These are phyloP conservation scores for Elsinoe perseae DNA, from an alignment of 2,329 filamentous ascomycete genomes.

Conservation along the genomic window DNA sequence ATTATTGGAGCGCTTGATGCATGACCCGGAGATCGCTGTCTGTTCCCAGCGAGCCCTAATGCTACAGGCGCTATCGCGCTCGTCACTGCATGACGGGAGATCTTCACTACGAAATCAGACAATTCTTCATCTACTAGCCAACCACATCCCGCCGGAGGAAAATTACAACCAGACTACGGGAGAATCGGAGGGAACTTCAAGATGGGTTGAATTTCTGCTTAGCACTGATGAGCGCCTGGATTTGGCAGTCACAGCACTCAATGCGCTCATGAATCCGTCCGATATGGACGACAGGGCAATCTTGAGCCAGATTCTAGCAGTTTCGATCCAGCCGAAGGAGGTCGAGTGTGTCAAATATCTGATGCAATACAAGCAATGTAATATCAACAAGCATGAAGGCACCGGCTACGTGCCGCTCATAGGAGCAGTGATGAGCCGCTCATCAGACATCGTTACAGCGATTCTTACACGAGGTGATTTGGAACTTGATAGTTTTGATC, in stretches of 20 bases:
- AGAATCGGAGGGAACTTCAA: no score
- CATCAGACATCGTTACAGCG: neutral
- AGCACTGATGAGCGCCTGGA: neutral
- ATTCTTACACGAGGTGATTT: neutral
- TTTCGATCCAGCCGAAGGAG: neutral
- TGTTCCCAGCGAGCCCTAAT: no score
- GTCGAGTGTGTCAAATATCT: neutral
- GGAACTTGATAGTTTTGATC: neutral
- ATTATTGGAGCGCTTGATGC: no score
- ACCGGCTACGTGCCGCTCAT: neutral
- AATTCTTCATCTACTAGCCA: no score
- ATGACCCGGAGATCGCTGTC: no score
- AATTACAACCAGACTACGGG: no score
- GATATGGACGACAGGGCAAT: neutral
- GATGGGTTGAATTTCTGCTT: no score
- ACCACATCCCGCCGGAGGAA: no score
- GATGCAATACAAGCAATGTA: neutral
- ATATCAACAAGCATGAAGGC: neutral
- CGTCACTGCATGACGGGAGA: no score
- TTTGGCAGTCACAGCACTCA: neutral
- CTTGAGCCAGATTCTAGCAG: neutral
- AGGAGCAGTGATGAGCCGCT: neutral
- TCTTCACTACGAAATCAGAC: no score
- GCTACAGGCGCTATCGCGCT: no score
- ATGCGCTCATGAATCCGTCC: neutral